Percentiles rank a stretch among this genome's conserved stretches.
Evolutionary conservation across 2,329 filamentous ascomycete species (phyloP).

Genomic region (Aureobasidium pullulans): DNA sequence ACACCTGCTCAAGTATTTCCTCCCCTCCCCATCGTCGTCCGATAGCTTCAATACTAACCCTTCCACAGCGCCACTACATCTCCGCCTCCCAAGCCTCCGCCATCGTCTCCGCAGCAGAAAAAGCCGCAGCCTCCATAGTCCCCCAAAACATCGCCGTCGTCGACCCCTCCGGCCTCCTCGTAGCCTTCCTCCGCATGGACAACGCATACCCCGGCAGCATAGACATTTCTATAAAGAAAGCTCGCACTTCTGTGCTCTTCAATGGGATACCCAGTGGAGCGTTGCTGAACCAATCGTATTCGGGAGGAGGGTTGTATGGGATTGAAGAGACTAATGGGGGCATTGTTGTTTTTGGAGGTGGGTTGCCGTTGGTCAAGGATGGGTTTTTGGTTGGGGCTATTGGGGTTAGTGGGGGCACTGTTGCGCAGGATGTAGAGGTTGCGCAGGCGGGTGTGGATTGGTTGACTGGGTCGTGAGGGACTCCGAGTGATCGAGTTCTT

Average conservation of each 20-base stretch:
- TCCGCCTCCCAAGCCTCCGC: conserved; percentile 19
- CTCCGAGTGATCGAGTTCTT: too few relatives aligned
- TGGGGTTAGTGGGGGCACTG: conserved; percentile 25
- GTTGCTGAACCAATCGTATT: conserved; percentile 16
- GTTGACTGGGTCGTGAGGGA: background rate
- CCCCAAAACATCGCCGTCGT: conserved; percentile 24
- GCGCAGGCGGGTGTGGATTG: conserved; percentile 14
- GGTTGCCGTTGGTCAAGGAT: conserved; percentile 21
- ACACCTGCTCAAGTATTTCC: background rate
- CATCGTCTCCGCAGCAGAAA: conserved; percentile 21
- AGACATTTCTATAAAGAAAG: conserved; percentile 25
- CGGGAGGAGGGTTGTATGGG: conserved; percentile 3
- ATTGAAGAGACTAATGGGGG: conserved; percentile 24
- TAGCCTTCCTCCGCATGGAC: conserved; percentile 26
- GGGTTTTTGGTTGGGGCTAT: conserved; percentile 23
- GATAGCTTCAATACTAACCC: too few relatives aligned
- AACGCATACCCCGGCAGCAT: conserved; percentile 23
- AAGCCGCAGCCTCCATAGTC: conserved; percentile 15
- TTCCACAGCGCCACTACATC: conserved; percentile 21
- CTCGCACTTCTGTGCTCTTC: conserved; percentile 23
- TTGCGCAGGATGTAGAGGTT: conserved; percentile 22
- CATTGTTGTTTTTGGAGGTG: conserved; percentile 24
- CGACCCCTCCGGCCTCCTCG: conserved; percentile 23
- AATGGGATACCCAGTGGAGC: conserved; percentile 22
- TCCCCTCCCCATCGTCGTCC: background rate